These are phyloP conservation scores for Penicillium maclennaniae DNA, from an alignment of 495 filamentous ascomycete species.

Conservation along the genomic window DNA sequence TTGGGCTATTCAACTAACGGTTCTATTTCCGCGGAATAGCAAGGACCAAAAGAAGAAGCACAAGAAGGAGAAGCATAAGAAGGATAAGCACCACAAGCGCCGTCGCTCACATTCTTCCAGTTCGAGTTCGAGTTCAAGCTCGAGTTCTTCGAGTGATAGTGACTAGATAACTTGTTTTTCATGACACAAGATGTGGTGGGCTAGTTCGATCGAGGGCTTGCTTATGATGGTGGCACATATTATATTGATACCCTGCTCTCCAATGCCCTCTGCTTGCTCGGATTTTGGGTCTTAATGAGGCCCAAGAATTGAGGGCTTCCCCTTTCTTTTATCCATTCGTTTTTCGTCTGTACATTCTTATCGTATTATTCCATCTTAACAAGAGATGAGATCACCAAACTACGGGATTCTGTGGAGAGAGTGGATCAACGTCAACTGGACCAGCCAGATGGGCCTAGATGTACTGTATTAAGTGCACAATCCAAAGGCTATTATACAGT, in stretches of 20 bases:
- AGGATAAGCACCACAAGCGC: conserved; percentile 28
- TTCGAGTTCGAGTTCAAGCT: conserved; percentile 30
- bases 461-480: neutral
- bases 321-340: neutral
- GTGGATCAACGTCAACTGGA: neutral
- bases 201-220: neutral
- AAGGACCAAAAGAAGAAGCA: conserved; percentile 27
- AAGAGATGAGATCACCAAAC: neutral
- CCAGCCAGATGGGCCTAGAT: neutral
- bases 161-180: neutral
- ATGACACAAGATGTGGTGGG: neutral
- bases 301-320: no score
- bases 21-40: conserved; percentile 3
- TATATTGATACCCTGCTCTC: neutral
- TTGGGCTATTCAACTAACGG: conserved; percentile 9
- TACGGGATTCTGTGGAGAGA: neutral
- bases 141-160: conserved; percentile 9
- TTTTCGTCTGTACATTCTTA: neutral
- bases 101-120: conserved; percentile 1
- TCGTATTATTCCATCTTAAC: neutral
- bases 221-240: neutral
- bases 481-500: neutral
- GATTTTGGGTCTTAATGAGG: neutral
- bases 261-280: neutral
- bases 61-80: conserved; percentile 29